Base-by-base conservation (phyloP, 768 basidiomycete species). In the Boletus pseudopeckii region DNA sequence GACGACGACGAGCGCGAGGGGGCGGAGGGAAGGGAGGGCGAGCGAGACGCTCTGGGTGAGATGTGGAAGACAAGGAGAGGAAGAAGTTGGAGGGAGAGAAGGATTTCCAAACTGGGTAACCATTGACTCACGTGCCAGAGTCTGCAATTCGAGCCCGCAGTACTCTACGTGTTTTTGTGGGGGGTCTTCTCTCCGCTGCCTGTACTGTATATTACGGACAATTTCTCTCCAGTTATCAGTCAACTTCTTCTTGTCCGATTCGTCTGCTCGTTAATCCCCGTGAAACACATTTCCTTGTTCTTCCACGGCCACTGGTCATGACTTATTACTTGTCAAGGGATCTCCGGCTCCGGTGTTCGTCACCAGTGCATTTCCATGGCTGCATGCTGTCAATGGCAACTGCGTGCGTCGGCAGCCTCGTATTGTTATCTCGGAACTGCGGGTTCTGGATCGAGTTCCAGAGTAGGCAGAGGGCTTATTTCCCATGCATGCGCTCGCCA, bases 1-100 rank as follows among this genome's bases (percentile, higher is more conserved):
- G 46, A 9, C 39, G 47, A 39, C 45, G 44, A 47, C 15, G 54
- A 50, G 45, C 15, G 24, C 3, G 30, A 17, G 28, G 17, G 22
- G 51, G 54, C 1, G 45, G 49, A 22, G 54, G 39, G 47, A 40
- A 17, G 20, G 48, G 40, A 41, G 28, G 44, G 42, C 18, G 58
- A 52, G 57, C 54, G 48, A 59, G 50, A 58, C 50, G 60, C 60
- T 54, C 66, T 57, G 45, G 22, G 54, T 56, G 50, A 47, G 64
- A 61, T 51, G 55, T 38, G 46, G 48, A 54, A 59, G 41, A 37
- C 55, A 50, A 47, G 44, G 50, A 50, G 45, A 55, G 54, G 55
- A 57, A 55, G 60, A 60, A 52, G 50, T 62, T 47, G 61, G n/a
- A 64, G 64, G 52, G 52, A 57, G 58, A 55, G 62, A 71, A 68